Evolutionary conservation across 2,329 filamentous ascomycete species (phyloP).

Genomic region (Fusarium metavorans): DNA sequence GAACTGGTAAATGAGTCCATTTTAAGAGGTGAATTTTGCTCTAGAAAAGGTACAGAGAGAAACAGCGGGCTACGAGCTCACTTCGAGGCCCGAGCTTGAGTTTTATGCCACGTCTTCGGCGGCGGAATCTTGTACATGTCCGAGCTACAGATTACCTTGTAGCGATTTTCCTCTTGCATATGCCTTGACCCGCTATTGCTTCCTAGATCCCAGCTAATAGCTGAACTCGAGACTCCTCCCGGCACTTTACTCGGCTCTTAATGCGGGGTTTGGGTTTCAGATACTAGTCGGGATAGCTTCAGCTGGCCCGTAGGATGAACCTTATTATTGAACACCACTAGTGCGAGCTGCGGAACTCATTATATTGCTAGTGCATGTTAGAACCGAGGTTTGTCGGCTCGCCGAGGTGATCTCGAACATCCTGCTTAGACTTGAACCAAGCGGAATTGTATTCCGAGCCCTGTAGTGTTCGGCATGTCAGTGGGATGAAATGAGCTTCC

Average conservation of each 20-base stretch:
- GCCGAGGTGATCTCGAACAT: neutral
- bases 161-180: neutral
- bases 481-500: neutral
- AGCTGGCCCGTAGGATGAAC: neutral
- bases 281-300: neutral
- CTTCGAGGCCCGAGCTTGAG: neutral
- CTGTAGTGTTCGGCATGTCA: neutral
- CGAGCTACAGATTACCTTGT: neutral
- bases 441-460: neutral
- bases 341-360: neutral
- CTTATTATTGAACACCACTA: neutral
- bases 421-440: neutral
- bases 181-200: neutral
- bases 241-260: neutral
- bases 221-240: neutral
- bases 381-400: neutral
- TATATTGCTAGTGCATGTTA: neutral
- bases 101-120: neutral
- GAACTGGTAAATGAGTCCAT: neutral
- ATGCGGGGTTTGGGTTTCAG: neutral
- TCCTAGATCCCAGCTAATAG: neutral
- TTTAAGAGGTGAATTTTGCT: neutral
- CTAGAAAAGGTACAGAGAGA: neutral
- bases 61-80: neutral
- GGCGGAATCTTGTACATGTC: neutral